Percentiles rank a stretch among this genome's conserved stretches.
Conservation (phyloP, 164 flowering plant genomes). For the Umbellularia californica region DNA sequence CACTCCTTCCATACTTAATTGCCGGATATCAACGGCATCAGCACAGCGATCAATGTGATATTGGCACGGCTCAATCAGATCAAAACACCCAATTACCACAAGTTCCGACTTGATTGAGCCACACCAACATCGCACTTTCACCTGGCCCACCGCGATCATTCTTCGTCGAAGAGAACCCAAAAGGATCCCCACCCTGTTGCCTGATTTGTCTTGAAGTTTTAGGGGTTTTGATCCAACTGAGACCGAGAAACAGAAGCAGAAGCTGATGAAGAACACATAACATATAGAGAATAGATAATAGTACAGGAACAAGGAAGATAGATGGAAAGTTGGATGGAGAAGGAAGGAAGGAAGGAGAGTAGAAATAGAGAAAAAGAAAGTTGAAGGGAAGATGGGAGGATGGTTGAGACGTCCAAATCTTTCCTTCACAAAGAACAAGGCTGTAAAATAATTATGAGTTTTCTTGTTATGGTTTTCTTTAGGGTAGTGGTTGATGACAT, state of each 20-base stretch:
- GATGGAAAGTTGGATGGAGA: background rate
- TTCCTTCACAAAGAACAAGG: background rate
- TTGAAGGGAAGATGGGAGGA: background rate
- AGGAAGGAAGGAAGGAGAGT: background rate
- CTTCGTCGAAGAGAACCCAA: background rate
- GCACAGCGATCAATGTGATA: conserved; percentile 30
- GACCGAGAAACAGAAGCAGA: background rate
- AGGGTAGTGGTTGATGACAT: background rate
- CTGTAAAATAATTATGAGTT: background rate
- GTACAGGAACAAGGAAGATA: background rate
- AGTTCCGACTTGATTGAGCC: conserved; percentile 4
- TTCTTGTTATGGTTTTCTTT: background rate
- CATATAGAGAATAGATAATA: background rate
- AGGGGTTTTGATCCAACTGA: background rate
- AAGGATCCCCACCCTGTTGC: background rate
- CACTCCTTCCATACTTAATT: background rate
- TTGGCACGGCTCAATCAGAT: conserved; percentile 87
- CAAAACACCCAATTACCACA: background rate
- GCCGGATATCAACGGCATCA: background rate
- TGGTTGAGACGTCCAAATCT: conserved; percentile 7
- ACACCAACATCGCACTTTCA: conserved; percentile 6
- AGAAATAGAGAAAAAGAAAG: background rate
- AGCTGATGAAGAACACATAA: background rate
- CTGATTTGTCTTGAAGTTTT: background rate
- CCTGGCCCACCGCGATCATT: background rate